Evolutionary conservation across 805 yeast species (phyloP), one percentile per base, ranked within the genome.

Genomic region (Candida peoriensis): DNA sequence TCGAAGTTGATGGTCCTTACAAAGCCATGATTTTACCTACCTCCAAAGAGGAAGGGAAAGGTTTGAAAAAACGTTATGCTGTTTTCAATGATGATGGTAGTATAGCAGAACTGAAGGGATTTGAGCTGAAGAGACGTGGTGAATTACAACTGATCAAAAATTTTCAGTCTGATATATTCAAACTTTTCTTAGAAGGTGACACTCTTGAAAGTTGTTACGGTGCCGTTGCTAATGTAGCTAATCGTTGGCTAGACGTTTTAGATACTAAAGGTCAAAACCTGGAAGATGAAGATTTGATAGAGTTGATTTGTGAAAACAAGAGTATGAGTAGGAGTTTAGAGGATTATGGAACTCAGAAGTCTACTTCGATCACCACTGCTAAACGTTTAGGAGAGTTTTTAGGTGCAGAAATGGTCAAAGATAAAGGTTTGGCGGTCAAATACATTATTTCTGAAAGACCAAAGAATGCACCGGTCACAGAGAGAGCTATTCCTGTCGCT

Each of bases 1-100:
- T 93, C 48, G 99, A 93, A 57, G 96, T 94, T 14, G 99, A 93
- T 64, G 99, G 99, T 9, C 99, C 99, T 1, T 93, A 93, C 56
- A 83, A 78, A 50, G 98, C 98, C 0, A 93, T 93, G 98, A 76
- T 93, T 38, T 69, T 93, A 33, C 99, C 99, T 5, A 88, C 97
- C 0, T 90, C 97, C 0, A 86, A 87, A 44, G 98, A 93, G 55
- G 97, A 94, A 67, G 97, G 96, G 30, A 89, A 89, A 60, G 96
- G 96, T 46, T 70, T 93, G 53, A 93, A 93, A 58, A 93, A 93
- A 52, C 74, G 99, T 50, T 93, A 93, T 53, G 99, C 98, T 2
- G 99, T 93, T 5, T 93, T 93, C 63, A 93, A 93, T 55, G 77
- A 82, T 37, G 97, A 94, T 58, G 97, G 97, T 1, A 68, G 95